A percentile compares a stretch with the other conserved stretches of the same genome.
These are phyloP conservation scores for Epichloe aotearoae DNA, from an alignment of 2,329 filamentous ascomycete genomes.

Conservation along the genomic window DNA sequence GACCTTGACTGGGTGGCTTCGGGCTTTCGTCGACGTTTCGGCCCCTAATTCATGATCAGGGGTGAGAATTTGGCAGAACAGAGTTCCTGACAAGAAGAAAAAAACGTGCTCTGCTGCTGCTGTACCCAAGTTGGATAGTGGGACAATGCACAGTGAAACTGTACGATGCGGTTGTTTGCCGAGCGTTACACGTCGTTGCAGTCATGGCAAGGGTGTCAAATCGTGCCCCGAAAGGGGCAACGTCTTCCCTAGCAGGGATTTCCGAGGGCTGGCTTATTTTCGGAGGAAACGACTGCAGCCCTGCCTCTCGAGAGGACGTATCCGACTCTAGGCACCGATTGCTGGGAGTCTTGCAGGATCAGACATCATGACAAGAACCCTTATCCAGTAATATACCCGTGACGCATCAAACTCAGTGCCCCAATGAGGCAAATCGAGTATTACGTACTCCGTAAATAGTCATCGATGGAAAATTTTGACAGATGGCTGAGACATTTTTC, in stretches of 20 bases:
- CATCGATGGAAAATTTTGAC: neutral
- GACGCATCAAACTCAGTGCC: neutral
- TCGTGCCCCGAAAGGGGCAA: neutral
- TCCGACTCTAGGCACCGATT: neutral
- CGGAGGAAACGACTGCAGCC: neutral
- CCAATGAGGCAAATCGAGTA: neutral
- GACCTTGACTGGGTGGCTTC: neutral
- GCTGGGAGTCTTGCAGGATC: neutral
- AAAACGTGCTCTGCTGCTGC: neutral
- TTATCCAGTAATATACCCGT: neutral
- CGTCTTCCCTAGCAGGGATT: neutral
- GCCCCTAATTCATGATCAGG: neutral
- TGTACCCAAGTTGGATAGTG: neutral
- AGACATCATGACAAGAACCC: neutral
- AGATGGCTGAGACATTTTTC: neutral
- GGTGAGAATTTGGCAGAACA: neutral
- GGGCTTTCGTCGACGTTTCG: neutral
- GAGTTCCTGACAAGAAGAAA: neutral
- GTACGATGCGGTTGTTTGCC: constrained; percentile 2
- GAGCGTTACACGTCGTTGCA: neutral
- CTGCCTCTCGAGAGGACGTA: neutral
- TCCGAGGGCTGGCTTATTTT: neutral
- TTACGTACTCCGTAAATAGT: neutral
- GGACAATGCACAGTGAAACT: neutral
- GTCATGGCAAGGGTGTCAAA: neutral